These are phyloP conservation scores for Tricholoma sp. DNA, from an alignment of 768 basidiomycete species.

Conservation along the genomic window DNA sequence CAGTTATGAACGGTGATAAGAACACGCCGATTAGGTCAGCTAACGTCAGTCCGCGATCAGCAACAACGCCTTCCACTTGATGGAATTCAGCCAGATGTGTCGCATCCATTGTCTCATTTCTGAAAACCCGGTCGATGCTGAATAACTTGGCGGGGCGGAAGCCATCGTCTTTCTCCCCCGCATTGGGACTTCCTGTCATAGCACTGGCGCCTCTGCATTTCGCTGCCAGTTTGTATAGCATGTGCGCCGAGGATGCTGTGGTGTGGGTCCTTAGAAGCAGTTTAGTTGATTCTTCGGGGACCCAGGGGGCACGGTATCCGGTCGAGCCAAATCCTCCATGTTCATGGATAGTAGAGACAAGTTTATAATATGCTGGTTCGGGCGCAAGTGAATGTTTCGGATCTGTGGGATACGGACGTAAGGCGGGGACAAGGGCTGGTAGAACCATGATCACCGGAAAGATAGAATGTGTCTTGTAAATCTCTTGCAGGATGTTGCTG, in stretches of 20 bases:
- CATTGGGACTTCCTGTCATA: slow-evolving; percentile 21
- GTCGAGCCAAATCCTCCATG: slow-evolving; percentile 86
- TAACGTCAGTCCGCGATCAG: slow-evolving; percentile 86
- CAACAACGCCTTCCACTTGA: slow-evolving; percentile 99
- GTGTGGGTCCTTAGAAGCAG: slow-evolving; percentile 95
- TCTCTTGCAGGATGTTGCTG: slow-evolving; percentile 99
- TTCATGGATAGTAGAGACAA: slow-evolving; percentile 79
- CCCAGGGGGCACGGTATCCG: slow-evolving; percentile 98
- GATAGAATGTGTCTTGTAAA: slow-evolving; percentile 96
- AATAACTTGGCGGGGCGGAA: slow-evolving; percentile 93
- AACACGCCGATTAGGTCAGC: slow-evolving; percentile 88
- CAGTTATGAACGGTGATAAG: neutral
- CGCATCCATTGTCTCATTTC: slow-evolving; percentile 97
- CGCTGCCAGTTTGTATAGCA: slow-evolving; percentile 93
- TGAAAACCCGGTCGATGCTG: slow-evolving; percentile 97
- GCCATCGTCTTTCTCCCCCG: slow-evolving; percentile 51
- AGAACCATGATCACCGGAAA: slow-evolving; percentile 63
- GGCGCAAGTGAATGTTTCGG: slow-evolving; percentile 74
- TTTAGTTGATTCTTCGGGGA: slow-evolving; percentile 84
- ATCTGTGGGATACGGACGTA: slow-evolving; percentile 39
- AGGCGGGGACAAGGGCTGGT: neutral
- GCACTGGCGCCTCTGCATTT: slow-evolving; percentile 52
- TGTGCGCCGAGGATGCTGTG: slow-evolving; percentile 88
- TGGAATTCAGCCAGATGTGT: slow-evolving; percentile 99
- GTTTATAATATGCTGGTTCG: slow-evolving; percentile 76